These are phyloP conservation scores for Salix dunnii DNA, from an alignment of 345 rosid genomes.

Conservation along the genomic window DNA sequence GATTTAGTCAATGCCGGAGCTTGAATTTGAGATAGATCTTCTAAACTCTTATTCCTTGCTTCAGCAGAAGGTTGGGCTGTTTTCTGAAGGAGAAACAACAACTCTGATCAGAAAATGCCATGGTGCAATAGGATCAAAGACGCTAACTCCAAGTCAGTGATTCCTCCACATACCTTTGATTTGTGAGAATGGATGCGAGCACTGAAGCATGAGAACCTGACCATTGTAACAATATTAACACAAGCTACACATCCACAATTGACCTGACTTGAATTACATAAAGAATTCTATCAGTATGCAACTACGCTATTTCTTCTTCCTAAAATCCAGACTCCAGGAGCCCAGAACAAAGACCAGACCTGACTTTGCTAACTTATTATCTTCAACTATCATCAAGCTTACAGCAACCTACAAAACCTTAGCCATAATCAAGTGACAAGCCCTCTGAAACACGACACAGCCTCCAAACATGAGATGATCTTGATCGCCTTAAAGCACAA, in stretches of 20 bases:
- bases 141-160: constrained; percentile 12
- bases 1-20: constrained; percentile 27
- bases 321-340: constrained; percentile 22
- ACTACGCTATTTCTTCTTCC: constrained; percentile 15
- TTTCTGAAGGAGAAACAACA: constrained; percentile 34
- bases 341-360: constrained; percentile 21
- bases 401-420: constrained; percentile 35
- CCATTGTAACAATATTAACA: constrained; percentile 44
- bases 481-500: constrained; percentile 65
- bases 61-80: constrained; percentile 17
- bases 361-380: constrained; percentile 14
- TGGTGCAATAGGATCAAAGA: not conserved
- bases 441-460: constrained; percentile 86
- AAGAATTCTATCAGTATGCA: constrained; percentile 12
- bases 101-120: constrained; percentile 12
- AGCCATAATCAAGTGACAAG: constrained; percentile 93
- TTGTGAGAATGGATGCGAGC: constrained; percentile 43
- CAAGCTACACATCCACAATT: constrained; percentile 42
- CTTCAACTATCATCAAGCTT: constrained; percentile 26
- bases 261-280: constrained; percentile 12
- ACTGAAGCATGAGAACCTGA: constrained; percentile 90
- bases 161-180: constrained; percentile 53
- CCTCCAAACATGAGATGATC: constrained; percentile 85
- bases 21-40: too few species aligned
- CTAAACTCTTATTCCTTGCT: too few species aligned